These are phyloP conservation scores for Mrakia gelida DNA, from an alignment of 768 basidiomycete species.

Conservation along the genomic window DNA sequence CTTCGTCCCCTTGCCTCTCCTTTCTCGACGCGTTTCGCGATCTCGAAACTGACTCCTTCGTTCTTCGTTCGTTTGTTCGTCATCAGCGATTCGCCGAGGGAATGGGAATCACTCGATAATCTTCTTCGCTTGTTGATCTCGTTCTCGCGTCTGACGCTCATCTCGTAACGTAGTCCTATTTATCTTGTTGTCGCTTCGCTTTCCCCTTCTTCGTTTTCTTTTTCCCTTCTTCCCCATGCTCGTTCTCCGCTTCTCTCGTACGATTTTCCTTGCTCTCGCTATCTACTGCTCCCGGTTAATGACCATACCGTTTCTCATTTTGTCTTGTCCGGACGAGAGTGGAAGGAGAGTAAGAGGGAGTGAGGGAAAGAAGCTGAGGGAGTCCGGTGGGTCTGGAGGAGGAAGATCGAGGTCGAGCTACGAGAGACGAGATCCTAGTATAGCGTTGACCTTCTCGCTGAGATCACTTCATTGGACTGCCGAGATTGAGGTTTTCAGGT, in stretches of 20 bases:
- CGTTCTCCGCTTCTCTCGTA: too few species aligned
- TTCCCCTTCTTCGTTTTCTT: not conserved
- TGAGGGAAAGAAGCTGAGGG: too few species aligned
- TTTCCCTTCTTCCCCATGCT: not conserved
- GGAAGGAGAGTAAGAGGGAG: too few species aligned
- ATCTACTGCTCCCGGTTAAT: not conserved
- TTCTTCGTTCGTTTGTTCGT: not conserved
- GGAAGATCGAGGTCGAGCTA: too few species aligned
- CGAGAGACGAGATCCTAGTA: too few species aligned
- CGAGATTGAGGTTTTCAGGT: too few species aligned
- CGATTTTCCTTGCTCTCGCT: too few species aligned
- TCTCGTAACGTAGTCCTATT: not conserved
- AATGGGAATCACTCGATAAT: slow-evolving; percentile 18
- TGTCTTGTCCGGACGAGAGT: too few species aligned
- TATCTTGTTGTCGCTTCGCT: slow-evolving; percentile 1
- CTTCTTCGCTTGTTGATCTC: not conserved
- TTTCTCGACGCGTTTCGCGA: not conserved
- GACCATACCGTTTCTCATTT: not conserved
- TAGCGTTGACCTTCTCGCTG: too few species aligned
- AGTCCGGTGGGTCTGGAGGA: too few species aligned
- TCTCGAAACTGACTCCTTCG: not conserved
- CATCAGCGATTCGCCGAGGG: slow-evolving; percentile 17
- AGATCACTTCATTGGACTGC: too few species aligned
- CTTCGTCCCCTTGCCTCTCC: not conserved
- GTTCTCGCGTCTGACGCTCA: not conserved